phyloP scores from a whole-genome alignment of 108 stramenopile genomes.

The Nitzschia palea region DNA sequence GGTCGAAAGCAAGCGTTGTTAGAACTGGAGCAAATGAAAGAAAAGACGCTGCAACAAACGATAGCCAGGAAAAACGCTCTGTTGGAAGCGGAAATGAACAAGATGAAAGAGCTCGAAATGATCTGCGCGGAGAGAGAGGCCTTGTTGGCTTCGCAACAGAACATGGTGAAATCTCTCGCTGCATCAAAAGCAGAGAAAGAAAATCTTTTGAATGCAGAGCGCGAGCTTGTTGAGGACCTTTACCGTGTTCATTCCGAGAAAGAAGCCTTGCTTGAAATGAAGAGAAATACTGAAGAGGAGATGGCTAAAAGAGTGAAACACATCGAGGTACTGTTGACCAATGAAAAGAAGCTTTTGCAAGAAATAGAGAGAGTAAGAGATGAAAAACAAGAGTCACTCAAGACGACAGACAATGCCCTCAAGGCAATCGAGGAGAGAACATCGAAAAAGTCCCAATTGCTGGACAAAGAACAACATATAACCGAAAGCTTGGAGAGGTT shows the following conservation, averaged over 20 bases:
- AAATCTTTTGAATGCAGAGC: conserved; percentile 5
- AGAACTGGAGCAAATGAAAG: conserved; percentile 29
- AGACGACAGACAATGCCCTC: not conserved
- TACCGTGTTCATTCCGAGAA: conserved; percentile 4
- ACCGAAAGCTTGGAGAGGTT: conserved; percentile 11
- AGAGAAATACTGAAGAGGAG: conserved; percentile 5
- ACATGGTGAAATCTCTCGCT: conserved; percentile 1
- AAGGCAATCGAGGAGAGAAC: conserved; percentile 5
- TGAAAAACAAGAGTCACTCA: not conserved
- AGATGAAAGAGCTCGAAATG: conserved; percentile 19
- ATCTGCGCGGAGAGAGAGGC: conserved; percentile 11
- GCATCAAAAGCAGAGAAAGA: conserved; percentile 18
- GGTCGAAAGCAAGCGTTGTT: conserved; percentile 28
- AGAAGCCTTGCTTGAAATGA: conserved; percentile 1
- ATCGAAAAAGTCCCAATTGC: not conserved
- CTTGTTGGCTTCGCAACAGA: conserved; percentile 2
- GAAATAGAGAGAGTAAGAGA: not conserved
- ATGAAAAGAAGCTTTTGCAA: not conserved
- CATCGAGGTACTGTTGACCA: not conserved
- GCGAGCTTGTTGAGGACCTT: conserved; percentile 2
- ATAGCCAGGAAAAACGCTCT: conserved; percentile 22
- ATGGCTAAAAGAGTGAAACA: not conserved
- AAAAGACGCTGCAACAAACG: conserved; percentile 26
- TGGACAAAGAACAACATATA: conserved; percentile 10
- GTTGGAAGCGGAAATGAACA: conserved; percentile 15